phyloP scores from a whole-genome alignment of 2,329 filamentous ascomycete species.

The Fusarium globosum region DNA sequence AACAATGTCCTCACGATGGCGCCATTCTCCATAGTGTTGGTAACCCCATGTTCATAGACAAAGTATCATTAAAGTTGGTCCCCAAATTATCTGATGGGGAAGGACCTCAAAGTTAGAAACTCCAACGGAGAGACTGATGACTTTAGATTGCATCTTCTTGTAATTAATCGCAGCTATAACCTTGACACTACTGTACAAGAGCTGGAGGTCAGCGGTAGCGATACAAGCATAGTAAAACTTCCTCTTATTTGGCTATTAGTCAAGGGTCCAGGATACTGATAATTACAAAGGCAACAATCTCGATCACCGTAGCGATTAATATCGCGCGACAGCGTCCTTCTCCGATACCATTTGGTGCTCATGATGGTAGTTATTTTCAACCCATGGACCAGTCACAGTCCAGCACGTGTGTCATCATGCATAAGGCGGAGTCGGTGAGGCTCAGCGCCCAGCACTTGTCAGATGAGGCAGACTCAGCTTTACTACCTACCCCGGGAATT shows the following conservation, averaged over 20 bases:
- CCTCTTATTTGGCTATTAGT: too few relatives aligned
- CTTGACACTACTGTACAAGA: too few relatives aligned
- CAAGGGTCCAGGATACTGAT: too few relatives aligned
- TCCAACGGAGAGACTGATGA: too few relatives aligned
- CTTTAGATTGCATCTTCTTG: too few relatives aligned
- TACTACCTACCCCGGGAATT: accelerated
- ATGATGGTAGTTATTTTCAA: not conserved
- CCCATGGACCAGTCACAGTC: not conserved
- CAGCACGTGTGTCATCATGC: not conserved
- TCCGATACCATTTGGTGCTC: accelerated
- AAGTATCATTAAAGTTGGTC: not conserved
- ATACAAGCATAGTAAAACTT: too few relatives aligned
- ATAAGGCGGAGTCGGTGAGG: not conserved
- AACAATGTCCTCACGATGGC: not conserved
- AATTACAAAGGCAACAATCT: too few relatives aligned
- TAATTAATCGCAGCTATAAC: too few relatives aligned
- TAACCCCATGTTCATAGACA: not conserved
- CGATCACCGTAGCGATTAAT: too few relatives aligned
- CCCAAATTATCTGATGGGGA: not conserved
- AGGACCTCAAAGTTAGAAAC: too few relatives aligned
- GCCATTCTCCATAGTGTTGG: not conserved
- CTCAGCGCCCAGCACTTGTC: not conserved
- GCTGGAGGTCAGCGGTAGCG: too few relatives aligned
- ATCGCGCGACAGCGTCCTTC: not conserved
- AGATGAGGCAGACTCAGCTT: not conserved